These are phyloP conservation scores for Clathrus columnatus DNA, from an alignment of 768 basidiomycete genomes.

Conservation along the genomic window DNA sequence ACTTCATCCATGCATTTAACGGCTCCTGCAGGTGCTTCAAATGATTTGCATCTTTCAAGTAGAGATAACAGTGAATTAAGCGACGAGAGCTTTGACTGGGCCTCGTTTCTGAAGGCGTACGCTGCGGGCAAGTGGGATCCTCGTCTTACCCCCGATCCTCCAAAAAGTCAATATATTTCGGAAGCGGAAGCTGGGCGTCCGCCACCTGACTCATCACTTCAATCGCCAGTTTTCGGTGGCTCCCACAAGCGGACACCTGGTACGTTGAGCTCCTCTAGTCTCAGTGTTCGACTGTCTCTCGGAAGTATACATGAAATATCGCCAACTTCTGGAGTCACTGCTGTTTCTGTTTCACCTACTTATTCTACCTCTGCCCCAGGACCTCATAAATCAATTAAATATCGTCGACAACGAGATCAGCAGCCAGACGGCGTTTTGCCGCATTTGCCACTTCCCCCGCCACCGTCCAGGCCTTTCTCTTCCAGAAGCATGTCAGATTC, in stretches of 20 bases:
- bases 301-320: conserved; percentile 1
- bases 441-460: not conserved
- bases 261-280: conserved; percentile 7
- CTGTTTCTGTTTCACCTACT: conserved; percentile 5
- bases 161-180: not conserved
- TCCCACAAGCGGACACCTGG: not conserved
- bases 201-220: not conserved
- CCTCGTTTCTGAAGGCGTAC: conserved; percentile 68
- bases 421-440: not conserved
- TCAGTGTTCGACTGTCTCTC: conserved; percentile 1
- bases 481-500: conserved; percentile 9
- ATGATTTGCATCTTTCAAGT: not conserved
- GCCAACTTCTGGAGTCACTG: not conserved
- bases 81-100: conserved; percentile 46
- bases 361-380: not conserved
- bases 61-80: conserved; percentile 2
- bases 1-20: not conserved
- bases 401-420: not conserved
- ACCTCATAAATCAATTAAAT: conserved; percentile 2
- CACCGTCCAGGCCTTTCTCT: not conserved
- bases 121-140: conserved; percentile 76
- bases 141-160: conserved; percentile 50
- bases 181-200: not conserved
- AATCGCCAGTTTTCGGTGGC: not conserved
- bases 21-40: not conserved